Percentiles rank a stretch among this genome's conserved stretches.
Evolutionary conservation across 768 basidiomycete species (phyloP).

Genomic region (Daedaleopsis nitida): DNA sequence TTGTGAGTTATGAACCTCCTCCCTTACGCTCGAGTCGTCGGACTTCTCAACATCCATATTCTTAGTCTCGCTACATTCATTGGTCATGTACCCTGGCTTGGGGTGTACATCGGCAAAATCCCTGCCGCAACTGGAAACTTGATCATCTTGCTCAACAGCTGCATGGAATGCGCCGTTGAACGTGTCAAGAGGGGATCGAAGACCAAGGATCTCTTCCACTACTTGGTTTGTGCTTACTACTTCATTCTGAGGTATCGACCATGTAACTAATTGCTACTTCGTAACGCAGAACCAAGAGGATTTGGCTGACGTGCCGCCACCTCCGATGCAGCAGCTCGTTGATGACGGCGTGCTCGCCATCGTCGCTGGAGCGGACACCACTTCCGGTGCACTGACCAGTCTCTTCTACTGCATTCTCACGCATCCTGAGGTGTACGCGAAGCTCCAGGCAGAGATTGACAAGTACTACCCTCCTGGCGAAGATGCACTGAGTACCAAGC

Average conservation of each 20-base stretch:
- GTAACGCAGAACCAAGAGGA: slow-evolving; percentile 21
- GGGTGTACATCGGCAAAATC: slow-evolving; percentile 3
- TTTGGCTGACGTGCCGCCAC: background rate
- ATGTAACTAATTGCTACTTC: too few species aligned
- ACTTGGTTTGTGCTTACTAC: slow-evolving; percentile 37
- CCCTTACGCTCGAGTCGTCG: background rate
- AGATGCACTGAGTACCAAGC: slow-evolving; percentile 21
- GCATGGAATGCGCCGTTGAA: slow-evolving; percentile 3
- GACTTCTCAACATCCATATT: background rate
- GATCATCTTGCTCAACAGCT: slow-evolving; percentile 13
- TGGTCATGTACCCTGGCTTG: slow-evolving; percentile 12
- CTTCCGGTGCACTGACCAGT: slow-evolving; percentile 26
- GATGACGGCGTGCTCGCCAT: slow-evolving; percentile 27
- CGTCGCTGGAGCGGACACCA: slow-evolving; percentile 34
- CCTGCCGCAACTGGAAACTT: background rate
- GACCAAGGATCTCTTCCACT: slow-evolving; percentile 41
- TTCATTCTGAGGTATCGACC: background rate
- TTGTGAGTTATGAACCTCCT: background rate
- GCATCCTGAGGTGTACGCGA: slow-evolving; percentile 17
- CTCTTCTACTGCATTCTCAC: slow-evolving; percentile 28
- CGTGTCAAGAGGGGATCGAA: slow-evolving; percentile 24
- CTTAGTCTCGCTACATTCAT: background rate
- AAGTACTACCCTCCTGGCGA: slow-evolving; percentile 22
- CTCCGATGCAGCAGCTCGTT: slow-evolving; percentile 11
- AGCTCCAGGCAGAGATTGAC: slow-evolving; percentile 30